phyloP scores from a whole-genome alignment of 768 basidiomycete species.

The Boletus subcaerulescens region DNA sequence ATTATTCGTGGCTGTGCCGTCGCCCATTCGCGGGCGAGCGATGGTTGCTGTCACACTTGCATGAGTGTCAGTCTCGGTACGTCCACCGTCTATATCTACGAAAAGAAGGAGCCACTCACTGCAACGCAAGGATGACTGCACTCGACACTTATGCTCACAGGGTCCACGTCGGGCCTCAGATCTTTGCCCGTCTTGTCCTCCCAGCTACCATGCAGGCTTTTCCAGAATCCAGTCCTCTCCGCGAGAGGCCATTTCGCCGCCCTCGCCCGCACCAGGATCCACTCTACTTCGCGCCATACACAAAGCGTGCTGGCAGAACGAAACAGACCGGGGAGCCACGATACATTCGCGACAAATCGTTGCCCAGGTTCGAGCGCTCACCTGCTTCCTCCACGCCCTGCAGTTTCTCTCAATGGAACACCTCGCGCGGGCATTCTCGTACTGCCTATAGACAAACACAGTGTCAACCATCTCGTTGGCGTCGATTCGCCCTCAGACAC shows the following conservation, averaged over 20 bases:
- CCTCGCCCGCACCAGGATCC: slow-evolving; percentile 3
- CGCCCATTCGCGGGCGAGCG: neutral
- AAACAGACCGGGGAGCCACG: neutral
- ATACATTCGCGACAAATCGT: neutral
- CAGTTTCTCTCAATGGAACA: neutral
- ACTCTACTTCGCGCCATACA: neutral
- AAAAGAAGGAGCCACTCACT: slow-evolving; percentile 6
- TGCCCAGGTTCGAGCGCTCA: neutral
- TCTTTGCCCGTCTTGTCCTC: slow-evolving; percentile 33
- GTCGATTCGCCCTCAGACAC: slow-evolving; percentile 2
- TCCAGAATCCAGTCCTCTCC: slow-evolving; percentile 12
- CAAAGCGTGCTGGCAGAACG: neutral
- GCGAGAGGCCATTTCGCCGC: slow-evolving; percentile 6
- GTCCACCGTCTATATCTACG: slow-evolving; percentile 15
- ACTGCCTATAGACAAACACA: neutral
- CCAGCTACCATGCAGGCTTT: slow-evolving; percentile 32
- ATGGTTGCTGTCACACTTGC: neutral
- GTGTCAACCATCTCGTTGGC: slow-evolving; percentile 5
- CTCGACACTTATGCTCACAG: slow-evolving; percentile 74
- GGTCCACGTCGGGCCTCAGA: slow-evolving; percentile 72
- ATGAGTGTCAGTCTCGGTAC: slow-evolving; percentile 45
- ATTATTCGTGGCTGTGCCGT: neutral
- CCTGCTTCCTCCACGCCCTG: neutral
- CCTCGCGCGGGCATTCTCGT: neutral
- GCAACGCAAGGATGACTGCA: slow-evolving; percentile 63